Evolutionary conservation across 345 rosid species (phyloP), one percentile per base, ranked within the genome.

Genomic region (Chamaenerion angustifolium): DNA sequence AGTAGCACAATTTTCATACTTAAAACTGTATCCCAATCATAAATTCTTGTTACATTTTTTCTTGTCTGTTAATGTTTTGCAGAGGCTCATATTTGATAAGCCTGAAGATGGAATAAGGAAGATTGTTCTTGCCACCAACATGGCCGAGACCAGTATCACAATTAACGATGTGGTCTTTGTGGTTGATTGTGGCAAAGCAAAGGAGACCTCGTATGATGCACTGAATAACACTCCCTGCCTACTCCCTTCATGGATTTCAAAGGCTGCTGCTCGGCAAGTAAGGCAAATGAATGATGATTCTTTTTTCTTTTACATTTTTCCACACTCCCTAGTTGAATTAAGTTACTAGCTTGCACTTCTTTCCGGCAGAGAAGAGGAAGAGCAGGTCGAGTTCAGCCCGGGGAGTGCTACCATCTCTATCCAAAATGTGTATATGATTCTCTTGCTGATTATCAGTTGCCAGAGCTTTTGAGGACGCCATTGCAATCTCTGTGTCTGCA

Each of bases 91-190:
- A 73, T 92, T 92, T 77, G 96, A 87, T 59, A 82, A 79, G 64
- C 94, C 98, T 49, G 76, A 76, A 66, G 88, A 80, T 64, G 96
- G 95, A 66, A 70, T 92, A 62, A 79, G 95, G 69, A 92, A 92
- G 76, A 77, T 92, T 58, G 95, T 92, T 54, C 66, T 92, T 51
- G 98, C 98, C 19, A 92, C 98, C 40, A 92, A 92, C 72, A 92
- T 92, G 96, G 98, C 98, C 41, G 98, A 92, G 76, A 92, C 98
- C 43, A 92, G 98, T 68, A 92, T 92, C 69, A 92, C 98, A 57
- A 92, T 92, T 69, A 85, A 88, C 63, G 98, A 92, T 63, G 98
- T 79, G 40, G 96, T 92, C 60, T 92, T 76, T 72, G 98, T 92
- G 69, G 78, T 92, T 54, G 98, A 92, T 52, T 87, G 98, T 68